Conservation (phyloP, 2,329 filamentous ascomycete genomes). For the Ceratocystis lukuohia region DNA sequence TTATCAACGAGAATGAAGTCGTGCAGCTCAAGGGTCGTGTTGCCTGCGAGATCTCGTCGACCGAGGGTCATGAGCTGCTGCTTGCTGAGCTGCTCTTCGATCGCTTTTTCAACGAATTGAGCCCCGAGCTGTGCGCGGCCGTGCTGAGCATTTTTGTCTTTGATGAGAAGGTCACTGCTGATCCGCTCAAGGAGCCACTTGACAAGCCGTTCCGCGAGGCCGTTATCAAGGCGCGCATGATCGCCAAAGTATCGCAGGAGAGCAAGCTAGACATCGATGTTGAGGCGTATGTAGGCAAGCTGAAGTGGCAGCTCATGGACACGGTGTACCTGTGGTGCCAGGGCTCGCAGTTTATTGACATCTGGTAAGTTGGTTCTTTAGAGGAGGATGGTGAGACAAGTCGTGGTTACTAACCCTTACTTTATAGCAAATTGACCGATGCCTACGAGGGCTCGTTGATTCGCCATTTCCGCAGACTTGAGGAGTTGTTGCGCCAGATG, state of each 20-base stretch:
- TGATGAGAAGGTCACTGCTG: conserved; percentile 81
- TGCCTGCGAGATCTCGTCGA: conserved; percentile 91
- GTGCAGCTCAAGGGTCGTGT: conserved; percentile 95
- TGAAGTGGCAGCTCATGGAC: conserved; percentile 96
- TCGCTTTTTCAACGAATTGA: conserved; percentile 92
- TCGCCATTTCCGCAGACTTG: conserved; percentile 84
- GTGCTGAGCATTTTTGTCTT: conserved; percentile 92
- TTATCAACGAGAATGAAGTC: conserved; percentile 90
- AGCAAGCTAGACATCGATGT: conserved; percentile 91
- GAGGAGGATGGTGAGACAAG: background rate
- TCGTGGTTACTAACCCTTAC: conserved; percentile 21
- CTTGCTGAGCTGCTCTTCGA: conserved; percentile 91
- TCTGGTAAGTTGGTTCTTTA: conserved; percentile 58
- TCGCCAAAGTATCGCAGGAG: conserved; percentile 89
- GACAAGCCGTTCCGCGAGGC: conserved; percentile 77
- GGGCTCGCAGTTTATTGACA: conserved; percentile 78
- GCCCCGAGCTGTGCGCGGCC: conserved; percentile 74
- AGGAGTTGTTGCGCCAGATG: conserved; percentile 90
- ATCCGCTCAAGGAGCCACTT: conserved; percentile 67
- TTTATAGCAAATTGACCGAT: conserved; percentile 86
- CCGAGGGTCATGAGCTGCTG: conserved; percentile 79
- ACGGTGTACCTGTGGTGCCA: conserved; percentile 87
- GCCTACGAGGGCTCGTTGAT: conserved; percentile 95
- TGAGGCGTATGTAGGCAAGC: conserved; percentile 76
- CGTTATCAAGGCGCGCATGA: conserved; percentile 68